These are phyloP conservation scores for Beauveria sp. DNA, from an alignment of 2,329 filamentous ascomycete genomes.

Conservation along the genomic window DNA sequence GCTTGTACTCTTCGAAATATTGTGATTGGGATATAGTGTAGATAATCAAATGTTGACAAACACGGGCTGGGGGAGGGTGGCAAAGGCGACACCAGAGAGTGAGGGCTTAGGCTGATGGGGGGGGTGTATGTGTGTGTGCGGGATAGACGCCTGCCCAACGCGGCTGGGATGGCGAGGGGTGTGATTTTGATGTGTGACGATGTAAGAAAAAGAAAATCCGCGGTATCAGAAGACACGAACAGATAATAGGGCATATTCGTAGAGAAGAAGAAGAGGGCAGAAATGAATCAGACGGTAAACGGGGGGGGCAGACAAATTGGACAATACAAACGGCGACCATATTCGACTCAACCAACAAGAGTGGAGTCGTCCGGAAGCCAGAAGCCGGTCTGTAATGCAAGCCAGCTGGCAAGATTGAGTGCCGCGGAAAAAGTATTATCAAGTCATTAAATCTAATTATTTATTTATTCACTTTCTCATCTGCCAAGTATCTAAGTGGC, in stretches of 20 bases:
- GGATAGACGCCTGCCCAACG: not conserved
- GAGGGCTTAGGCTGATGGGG: not conserved
- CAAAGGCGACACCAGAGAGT: not conserved
- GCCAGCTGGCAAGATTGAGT: constrained; percentile 1
- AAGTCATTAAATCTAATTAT: not conserved
- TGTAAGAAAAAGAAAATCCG: not conserved
- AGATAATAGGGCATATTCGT: not conserved
- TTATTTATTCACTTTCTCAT: not conserved
- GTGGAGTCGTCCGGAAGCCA: not conserved
- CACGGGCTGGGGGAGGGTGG: not conserved
- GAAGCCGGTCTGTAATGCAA: constrained; percentile 1
- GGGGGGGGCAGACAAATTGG: not conserved
- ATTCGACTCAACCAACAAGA: constrained; percentile 5
- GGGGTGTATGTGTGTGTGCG: not conserved
- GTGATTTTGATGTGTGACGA: not conserved
- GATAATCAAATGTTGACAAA: not conserved
- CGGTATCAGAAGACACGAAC: not conserved
- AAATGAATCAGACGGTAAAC: not conserved
- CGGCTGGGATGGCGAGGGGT: not conserved
- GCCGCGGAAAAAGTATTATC: not conserved
- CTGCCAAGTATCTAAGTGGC: no score
- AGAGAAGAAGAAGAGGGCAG: not conserved
- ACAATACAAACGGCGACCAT: not conserved
- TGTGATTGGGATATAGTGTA: not conserved
- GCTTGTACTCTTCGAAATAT: not conserved